Evolutionary conservation across 75 land plant genomes (phyloP), one percentile per base, ranked within the genome.

Genomic region (Cunninghamia lanceolata): DNA sequence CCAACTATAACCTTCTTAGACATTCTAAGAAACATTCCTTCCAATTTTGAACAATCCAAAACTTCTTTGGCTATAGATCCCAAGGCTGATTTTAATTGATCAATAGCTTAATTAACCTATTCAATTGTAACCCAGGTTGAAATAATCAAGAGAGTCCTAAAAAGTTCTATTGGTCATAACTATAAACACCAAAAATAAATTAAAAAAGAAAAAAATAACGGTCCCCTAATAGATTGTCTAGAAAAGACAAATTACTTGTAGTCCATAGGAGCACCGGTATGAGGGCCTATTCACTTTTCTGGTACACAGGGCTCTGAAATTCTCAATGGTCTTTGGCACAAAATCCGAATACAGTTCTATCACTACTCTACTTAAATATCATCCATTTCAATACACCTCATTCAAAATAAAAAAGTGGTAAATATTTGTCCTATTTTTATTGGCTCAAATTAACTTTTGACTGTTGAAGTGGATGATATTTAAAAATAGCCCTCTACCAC

Each of bases 221-320:
- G 19, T 3, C 16, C 3, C 28, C 28, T 68, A 28, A 4, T 25
- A 68, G 8, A 68, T 25, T 25, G 28, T n/a, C 71, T 16, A 8
- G 34, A 30, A 70, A n/a, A 28, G 3, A 21, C 1, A 4, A 21
- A 8, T n/a, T 81, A 89, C 90, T 52, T 89, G 52, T 35, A 89
- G 54, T 89, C 90, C 53, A 88, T 83, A 53, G 90, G 90, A 14
- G 82, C 78, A 11, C 90, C 90, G 5, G 90, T 53, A 34, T 50
- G 87, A 17, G 78, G 79, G 45, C 90, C 90, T 40, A 84, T 54
- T 83, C 90, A 86, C 63, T 80, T 89, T 86, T 89, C 90, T 43
- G 3, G 90, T 89, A 68, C 90, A 88, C 4, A 89, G 90, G 2
- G 90, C 83, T 25, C 90, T 83, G 86, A 89, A 89, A 84, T 89